Evolutionary conservation across 208 protist genomes (phyloP), one percentile per base, ranked within the genome.

Genomic region (Trypanosoma mega): DNA sequence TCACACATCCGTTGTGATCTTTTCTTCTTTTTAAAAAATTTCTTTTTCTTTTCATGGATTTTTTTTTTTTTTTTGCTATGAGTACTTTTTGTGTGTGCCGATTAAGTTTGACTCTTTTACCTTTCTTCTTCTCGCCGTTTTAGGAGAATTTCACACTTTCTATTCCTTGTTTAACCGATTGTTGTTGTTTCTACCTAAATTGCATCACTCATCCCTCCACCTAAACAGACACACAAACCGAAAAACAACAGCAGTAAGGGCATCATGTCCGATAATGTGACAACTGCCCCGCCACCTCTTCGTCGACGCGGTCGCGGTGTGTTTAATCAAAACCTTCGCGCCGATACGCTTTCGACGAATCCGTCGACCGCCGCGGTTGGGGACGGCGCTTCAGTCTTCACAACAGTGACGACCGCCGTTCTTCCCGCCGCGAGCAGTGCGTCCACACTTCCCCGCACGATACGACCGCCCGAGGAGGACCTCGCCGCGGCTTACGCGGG

Each of bases 271-370:
- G 51, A 3, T 39, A 20, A 30, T 0, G 30, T 70, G 21, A 12
- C 55, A 26, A 41, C 71, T 5, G 26, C 50, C 6, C 37, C 64
- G 24, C 51, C 68, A 11, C 44, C 74, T 8, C 58, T 68, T 1
- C 70, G 85, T 26, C 82, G 87, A 33, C 76, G 82, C 16, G 87
- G 87, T 1, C 78, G 87, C 9, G 87, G 87, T 5, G 81, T 72
- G 21, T 90, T 91, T 51, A 68, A 70, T 24, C 76, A 78, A 43
- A 71, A 75, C 24, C 74, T 94, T 23, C 87, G 76, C 48, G 88
- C 82, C 1, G 87, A 94, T 18, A 69, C 83, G 34, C 64, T 74
- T 21, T 63, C 76, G 55, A 45, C 63, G 31, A 68, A 41, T 74
- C 61, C 1, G n/a, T n/a, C n/a, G 23, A 48, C 45, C 61, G 48